Conservation (phyloP, 169 alveolate species). For the Perkinsus chesapeaki region DNA sequence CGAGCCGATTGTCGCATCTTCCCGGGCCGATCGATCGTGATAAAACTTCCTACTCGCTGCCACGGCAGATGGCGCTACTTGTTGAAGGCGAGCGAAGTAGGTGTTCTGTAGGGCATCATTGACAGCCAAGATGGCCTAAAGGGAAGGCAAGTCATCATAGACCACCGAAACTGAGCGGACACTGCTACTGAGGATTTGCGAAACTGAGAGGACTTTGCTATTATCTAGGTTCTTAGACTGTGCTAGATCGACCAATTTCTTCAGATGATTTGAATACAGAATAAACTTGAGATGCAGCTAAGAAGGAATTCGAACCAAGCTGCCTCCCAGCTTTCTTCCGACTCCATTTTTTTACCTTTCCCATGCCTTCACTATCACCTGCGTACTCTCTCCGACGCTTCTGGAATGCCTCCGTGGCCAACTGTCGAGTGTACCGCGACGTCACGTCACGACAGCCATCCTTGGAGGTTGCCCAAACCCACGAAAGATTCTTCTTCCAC, state of each 20-base stretch:
- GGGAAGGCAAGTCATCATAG: no score
- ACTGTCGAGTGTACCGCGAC: neutral
- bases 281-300: no score
- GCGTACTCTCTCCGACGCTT: neutral
- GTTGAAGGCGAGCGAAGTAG: neutral
- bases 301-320: neutral
- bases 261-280: no score
- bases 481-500: neutral
- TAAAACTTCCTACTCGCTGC: neutral
- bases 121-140: neutral
- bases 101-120: neutral
- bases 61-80: neutral
- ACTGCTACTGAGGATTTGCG: no score
- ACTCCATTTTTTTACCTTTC: neutral
- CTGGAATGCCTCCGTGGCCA: neutral
- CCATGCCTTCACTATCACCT: neutral
- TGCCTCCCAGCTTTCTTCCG: neutral
- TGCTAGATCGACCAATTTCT: no score
- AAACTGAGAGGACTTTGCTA: no score
- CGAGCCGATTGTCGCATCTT: neutral
- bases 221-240: no score
- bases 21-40: neutral
- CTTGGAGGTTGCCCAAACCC: neutral
- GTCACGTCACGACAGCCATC: neutral
- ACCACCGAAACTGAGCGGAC: no score